Evolutionary conservation across 352 stramenopile species (phyloP).

Genomic region (Phytophthora tentaculata): DNA sequence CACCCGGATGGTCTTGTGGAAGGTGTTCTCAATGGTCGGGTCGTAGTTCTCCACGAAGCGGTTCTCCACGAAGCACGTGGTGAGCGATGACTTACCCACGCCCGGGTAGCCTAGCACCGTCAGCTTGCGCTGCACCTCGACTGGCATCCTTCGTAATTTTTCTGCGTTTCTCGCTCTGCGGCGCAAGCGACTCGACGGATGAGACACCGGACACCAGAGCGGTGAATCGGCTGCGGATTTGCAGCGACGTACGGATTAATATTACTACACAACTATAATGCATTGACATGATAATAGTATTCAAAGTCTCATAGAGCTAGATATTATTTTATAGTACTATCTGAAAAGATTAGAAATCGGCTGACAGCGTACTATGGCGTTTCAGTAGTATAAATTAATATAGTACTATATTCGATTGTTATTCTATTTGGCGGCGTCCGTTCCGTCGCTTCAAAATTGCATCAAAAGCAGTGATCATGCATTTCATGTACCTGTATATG

Average conservation of each 20-base stretch:
- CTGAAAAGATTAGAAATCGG: no score
- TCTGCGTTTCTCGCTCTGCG: not conserved
- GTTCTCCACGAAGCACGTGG: conserved; percentile 95
- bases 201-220: conserved; percentile 24
- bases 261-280: no score
- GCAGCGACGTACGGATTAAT: conserved; percentile 9
- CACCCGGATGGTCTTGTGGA: conserved; percentile 97
- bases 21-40: conserved; percentile 97
- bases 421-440: no score
- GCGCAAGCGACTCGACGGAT: conserved; percentile 19
- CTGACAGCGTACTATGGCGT: no score
- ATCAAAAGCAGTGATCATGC: no score
- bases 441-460: no score
- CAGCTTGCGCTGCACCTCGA: conserved; percentile 96
- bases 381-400: no score
- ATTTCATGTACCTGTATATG: no score
- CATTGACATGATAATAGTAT: no score
- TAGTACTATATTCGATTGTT: no score
- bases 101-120: conserved; percentile 94
- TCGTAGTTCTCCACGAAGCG: conserved; percentile 94
- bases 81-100: conserved; percentile 96
- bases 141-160: conserved; percentile 57
- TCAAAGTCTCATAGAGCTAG: no score
- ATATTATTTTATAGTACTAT: no score
- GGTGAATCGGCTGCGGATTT: conserved; percentile 11